Conservation (phyloP, 257 asterid species). For the Coffea canephora region DNA sequence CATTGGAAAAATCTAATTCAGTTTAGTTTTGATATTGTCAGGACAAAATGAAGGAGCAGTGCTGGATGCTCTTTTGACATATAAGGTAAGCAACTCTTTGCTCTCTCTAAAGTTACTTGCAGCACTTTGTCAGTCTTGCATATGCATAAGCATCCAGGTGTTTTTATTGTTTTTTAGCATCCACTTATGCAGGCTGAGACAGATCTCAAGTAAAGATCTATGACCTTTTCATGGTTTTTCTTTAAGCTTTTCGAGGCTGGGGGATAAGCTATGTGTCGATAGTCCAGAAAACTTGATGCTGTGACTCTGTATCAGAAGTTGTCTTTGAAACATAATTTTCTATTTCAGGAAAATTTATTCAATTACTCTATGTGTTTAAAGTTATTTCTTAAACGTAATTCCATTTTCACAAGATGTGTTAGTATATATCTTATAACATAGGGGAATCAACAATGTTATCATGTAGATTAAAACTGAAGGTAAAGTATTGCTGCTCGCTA, state of each 20-base stretch:
- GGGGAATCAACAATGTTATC: not conserved
- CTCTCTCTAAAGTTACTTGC: not conserved
- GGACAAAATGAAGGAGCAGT: not conserved
- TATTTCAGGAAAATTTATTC: no score
- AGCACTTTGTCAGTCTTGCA: not conserved
- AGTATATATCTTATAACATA: no score
- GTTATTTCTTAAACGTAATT: no score
- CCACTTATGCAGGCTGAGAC: not conserved
- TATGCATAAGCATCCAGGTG: not conserved
- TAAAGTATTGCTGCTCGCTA: no score
- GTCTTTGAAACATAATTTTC: no score
- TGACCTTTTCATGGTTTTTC: not conserved
- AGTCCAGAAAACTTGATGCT: no score
- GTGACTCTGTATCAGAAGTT: no score
- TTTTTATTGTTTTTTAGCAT: not conserved
- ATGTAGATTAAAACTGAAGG: not conserved
- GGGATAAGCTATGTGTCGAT: no score
- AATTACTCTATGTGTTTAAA: no score
- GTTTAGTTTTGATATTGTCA: not conserved
- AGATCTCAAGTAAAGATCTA: not conserved
- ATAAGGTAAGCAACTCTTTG: not conserved
- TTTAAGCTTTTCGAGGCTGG: not conserved
- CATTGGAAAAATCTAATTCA: not conserved
- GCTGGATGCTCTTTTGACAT: slow-evolving; percentile 4
- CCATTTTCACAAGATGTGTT: not conserved